Evolutionary conservation across 2,329 filamentous ascomycete genomes (phyloP), one percentile per base, ranked within the genome.

Genomic region (Hypoxylon sp.): DNA sequence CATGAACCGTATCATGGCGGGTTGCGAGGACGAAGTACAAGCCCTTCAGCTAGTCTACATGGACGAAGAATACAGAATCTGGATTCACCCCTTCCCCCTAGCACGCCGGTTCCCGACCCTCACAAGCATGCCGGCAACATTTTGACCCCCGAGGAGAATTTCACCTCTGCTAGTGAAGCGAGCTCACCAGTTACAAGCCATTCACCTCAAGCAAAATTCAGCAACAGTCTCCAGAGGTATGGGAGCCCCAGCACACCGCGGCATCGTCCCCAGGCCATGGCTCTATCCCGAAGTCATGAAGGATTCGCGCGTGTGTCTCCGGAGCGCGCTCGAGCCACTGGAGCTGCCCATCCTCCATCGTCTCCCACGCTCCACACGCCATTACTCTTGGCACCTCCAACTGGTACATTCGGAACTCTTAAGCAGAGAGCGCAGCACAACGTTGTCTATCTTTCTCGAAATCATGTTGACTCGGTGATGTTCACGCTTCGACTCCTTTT

Each of bases 1-100:
- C 90, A 88, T 40, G 91, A 92, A 82, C 88, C 80, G 72, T 82
- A 78, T 48, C 77, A 85, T 53, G 83, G 86, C 42, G 80, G 81
- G 10, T 73, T 84, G 20, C 76, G 80, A 51, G 74, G 80, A 33
- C 75, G 79, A 54, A 80, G 79, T 37, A 59, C 79, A 2, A 81
- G 78, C 30, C 79, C 84, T 35, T 70, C 80, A 3, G 72, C 84
- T 2, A 81, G 81, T 1, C 70, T 88, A 3, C 78, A 81, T 2
- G 79, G 81, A 20, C 83, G 80, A 40, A 81, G 86, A 11, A 84
- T 89, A 17, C 86, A 88, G 66, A 88, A 81, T 65, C 77, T 90
- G 1, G 86, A 90, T 72, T 87, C 87, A 0, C 86, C 87, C 1
- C 77, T 83, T 17, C 79, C 80, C 1, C 82, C 85, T 0, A 78